Evolutionary conservation across 2,329 filamentous ascomycete species (phyloP).

Genomic region (Cladosporium austrohemisphaericum): DNA sequence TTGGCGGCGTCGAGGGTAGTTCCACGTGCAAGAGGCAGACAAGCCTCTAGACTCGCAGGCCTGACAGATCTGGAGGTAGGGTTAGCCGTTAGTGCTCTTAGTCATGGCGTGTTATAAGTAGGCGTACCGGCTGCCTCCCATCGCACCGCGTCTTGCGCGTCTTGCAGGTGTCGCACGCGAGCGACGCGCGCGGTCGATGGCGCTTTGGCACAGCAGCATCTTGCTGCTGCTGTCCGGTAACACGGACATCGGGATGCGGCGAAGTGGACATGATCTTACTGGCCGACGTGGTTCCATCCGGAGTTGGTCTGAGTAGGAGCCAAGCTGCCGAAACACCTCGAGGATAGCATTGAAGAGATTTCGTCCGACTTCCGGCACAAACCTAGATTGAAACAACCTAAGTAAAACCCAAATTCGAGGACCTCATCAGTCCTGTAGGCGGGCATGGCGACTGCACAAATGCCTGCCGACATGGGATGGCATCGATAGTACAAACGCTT

Average conservation of each 20-base stretch:
- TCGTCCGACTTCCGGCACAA: constrained; percentile 11
- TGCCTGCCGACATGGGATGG: too few species aligned
- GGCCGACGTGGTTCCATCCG: constrained; percentile 6
- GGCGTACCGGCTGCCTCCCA: constrained; percentile 22
- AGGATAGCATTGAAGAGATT: constrained; percentile 8
- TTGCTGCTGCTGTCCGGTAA: background rate
- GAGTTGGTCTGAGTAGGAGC: constrained; percentile 7
- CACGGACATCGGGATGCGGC: constrained; percentile 3
- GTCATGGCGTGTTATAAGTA: constrained; percentile 12
- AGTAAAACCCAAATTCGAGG: constrained; percentile 6
- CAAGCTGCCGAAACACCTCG: constrained; percentile 4
- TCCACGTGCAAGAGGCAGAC: constrained; percentile 13
- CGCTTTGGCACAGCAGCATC: constrained; percentile 4
- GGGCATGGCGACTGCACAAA: background rate
- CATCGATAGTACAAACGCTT: background rate
- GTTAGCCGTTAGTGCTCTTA: constrained; percentile 12
- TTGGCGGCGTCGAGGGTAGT: constrained; percentile 9
- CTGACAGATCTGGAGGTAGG: constrained; percentile 8
- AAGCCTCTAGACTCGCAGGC: constrained; percentile 13
- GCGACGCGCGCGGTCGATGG: constrained; percentile 10
- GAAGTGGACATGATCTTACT: constrained; percentile 1
- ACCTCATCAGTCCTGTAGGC: background rate
- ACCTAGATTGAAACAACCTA: constrained; percentile 4
- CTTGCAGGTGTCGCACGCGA: constrained; percentile 30
- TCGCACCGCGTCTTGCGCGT: constrained; percentile 27